Percentiles rank a stretch among this genome's conserved stretches.
Conservation (phyloP, 495 filamentous ascomycete genomes). For the Aspergillus baeticus region DNA sequence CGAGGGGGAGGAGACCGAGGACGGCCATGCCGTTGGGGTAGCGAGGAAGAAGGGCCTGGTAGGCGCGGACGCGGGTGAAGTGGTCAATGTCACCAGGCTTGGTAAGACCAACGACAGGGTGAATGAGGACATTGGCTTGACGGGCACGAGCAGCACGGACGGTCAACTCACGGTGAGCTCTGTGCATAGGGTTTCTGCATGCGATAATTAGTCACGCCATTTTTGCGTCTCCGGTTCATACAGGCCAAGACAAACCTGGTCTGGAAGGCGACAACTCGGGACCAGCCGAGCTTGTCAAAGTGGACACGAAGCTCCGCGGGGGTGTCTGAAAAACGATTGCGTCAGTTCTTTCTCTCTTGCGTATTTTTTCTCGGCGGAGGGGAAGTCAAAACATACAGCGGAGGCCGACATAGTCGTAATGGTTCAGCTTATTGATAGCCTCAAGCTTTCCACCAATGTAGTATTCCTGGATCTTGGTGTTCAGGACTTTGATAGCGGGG, state of each 20-base stretch:
- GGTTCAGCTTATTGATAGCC: constrained; percentile 88
- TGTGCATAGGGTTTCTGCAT: constrained; percentile 91
- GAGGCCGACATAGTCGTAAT: constrained; percentile 98
- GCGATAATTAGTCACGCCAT: constrained; percentile 6
- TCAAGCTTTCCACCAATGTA: constrained; percentile 96
- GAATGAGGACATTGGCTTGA: constrained; percentile 97
- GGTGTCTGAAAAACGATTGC: constrained; percentile 58
- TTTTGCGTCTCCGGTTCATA: neutral
- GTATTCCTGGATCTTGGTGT: constrained; percentile 74
- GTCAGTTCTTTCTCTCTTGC: constrained; percentile 13
- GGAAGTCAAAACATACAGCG: constrained; percentile 63
- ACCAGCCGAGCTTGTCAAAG: constrained; percentile 99
- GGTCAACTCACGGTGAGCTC: constrained; percentile 94
- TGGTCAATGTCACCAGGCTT: constrained; percentile 99
- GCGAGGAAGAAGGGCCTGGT: constrained; percentile 92
- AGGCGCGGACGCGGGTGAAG: constrained; percentile 98
- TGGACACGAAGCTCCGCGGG: constrained; percentile 92
- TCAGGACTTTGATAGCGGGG: constrained; percentile 87
- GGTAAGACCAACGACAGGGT: constrained; percentile 96
- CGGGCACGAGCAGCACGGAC: constrained; percentile 93
- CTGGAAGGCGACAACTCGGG: constrained; percentile 96
- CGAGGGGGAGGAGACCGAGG: constrained; percentile 89
- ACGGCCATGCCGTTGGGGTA: constrained; percentile 99
- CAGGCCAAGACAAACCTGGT: constrained; percentile 44
- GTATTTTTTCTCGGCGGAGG: constrained; percentile 1